Evolutionary conservation across 2,329 filamentous ascomycete genomes (phyloP).

Genomic region (Neopestalotiopsis rosae): DNA sequence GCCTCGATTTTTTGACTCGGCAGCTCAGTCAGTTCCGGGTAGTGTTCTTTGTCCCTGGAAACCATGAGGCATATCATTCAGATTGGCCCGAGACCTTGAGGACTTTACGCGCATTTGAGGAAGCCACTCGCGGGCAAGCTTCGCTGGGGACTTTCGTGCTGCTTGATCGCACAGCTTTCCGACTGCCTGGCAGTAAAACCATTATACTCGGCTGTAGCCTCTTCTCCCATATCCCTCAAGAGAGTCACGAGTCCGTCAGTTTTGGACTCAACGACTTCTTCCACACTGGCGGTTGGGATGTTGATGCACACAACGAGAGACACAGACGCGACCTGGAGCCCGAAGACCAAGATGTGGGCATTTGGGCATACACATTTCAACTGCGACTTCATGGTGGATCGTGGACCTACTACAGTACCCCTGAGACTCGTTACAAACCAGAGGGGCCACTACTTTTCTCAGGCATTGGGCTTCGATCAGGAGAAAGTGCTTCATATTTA

Average conservation of each 20-base stretch:
- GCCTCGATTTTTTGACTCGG: slow-evolving; percentile 50
- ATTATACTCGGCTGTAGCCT: slow-evolving; percentile 53
- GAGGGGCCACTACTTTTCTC: slow-evolving; percentile 43
- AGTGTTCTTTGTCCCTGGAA: slow-evolving; percentile 60
- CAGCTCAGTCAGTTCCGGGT: slow-evolving; percentile 54
- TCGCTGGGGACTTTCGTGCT: slow-evolving; percentile 45
- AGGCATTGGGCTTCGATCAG: neutral
- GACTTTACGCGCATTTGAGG: slow-evolving; percentile 38
- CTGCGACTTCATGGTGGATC: slow-evolving; percentile 43
- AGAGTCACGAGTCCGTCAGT: slow-evolving; percentile 43
- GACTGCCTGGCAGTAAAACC: slow-evolving; percentile 40
- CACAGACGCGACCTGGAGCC: slow-evolving; percentile 42
- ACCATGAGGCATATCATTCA: slow-evolving; percentile 60
- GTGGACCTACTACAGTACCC: slow-evolving; percentile 5
- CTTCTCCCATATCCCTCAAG: slow-evolving; percentile 50
- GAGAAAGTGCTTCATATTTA: neutral
- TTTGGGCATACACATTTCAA: slow-evolving; percentile 57
- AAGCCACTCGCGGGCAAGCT: slow-evolving; percentile 20
- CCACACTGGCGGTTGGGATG: slow-evolving; percentile 45
- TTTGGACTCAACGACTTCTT: slow-evolving; percentile 58
- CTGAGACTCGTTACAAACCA: slow-evolving; percentile 46
- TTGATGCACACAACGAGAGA: slow-evolving; percentile 41
- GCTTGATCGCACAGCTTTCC: slow-evolving; percentile 39
- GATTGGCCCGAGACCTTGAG: slow-evolving; percentile 39
- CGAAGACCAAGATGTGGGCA: slow-evolving; percentile 47